phyloP scores from a whole-genome alignment of 495 filamentous ascomycete genomes.

The Penicillium goetzii region DNA sequence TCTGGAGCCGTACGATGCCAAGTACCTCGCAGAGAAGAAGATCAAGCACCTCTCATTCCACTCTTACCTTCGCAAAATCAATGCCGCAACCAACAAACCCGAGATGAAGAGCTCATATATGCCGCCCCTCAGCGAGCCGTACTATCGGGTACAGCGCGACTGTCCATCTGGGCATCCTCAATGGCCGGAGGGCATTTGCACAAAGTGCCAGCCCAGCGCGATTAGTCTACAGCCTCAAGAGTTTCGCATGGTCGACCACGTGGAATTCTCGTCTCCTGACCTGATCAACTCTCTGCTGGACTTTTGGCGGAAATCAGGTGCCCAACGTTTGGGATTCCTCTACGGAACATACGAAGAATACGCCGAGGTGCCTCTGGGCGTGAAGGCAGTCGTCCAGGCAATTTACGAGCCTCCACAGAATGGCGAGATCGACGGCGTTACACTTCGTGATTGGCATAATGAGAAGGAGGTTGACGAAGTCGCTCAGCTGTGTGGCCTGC shows the following conservation, averaged over 20 bases:
- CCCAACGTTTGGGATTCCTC: slow-evolving; percentile 85
- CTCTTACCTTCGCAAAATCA: slow-evolving; percentile 90
- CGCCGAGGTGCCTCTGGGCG: slow-evolving; percentile 84
- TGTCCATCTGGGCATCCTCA: slow-evolving; percentile 91
- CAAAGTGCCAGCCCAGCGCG: slow-evolving; percentile 96
- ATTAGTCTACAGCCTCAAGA: slow-evolving; percentile 93
- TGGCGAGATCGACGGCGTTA: slow-evolving; percentile 88
- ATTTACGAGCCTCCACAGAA: slow-evolving; percentile 96
- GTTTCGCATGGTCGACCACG: slow-evolving; percentile 98
- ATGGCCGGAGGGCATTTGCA: slow-evolving; percentile 98
- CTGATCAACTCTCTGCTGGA: slow-evolving; percentile 86
- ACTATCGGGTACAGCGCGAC: slow-evolving; percentile 82
- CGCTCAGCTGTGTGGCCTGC: slow-evolving; percentile 80
- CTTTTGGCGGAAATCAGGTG: slow-evolving; percentile 81
- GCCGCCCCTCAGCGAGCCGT: slow-evolving; percentile 92
- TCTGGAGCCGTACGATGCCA: slow-evolving; percentile 86
- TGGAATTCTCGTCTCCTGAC: slow-evolving; percentile 84
- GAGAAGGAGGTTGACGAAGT: slow-evolving; percentile 82
- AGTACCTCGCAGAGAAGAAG: slow-evolving; percentile 90
- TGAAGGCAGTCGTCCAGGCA: slow-evolving; percentile 96
- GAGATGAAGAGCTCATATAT: slow-evolving; percentile 92
- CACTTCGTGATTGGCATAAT: slow-evolving; percentile 84
- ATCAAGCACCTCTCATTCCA: slow-evolving; percentile 99
- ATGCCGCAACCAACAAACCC: slow-evolving; percentile 92
- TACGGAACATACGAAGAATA: slow-evolving; percentile 94